These are phyloP conservation scores for Globisporangium carolinianum DNA, from an alignment of 352 stramenopile species.

Conservation along the genomic window DNA sequence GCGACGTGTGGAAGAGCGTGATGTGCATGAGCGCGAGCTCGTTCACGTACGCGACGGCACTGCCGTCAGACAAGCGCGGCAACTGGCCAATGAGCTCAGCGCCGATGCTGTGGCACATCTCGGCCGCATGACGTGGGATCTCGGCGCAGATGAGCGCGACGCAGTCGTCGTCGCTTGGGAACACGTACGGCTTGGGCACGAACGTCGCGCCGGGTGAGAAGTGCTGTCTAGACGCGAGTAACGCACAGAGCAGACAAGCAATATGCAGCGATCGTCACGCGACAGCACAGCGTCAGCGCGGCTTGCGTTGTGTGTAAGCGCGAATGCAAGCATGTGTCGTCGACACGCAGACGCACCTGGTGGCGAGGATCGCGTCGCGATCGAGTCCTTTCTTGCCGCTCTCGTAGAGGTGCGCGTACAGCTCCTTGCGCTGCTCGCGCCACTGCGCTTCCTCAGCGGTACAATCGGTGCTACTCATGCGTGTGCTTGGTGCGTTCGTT, in stretches of 20 bases:
- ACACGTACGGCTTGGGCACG: constrained; percentile 39
- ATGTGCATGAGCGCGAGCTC: constrained; percentile 66
- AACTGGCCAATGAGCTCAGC: constrained; percentile 38
- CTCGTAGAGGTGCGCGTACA: constrained; percentile 32
- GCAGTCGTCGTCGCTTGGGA: constrained; percentile 32
- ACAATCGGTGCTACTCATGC: constrained; percentile 6
- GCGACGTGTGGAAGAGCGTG: constrained; percentile 76
- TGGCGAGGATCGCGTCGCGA: constrained; percentile 25
- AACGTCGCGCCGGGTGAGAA: constrained; percentile 30
- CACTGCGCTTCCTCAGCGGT: constrained; percentile 31
- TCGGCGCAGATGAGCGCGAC: constrained; percentile 44
- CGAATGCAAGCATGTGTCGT: not conserved
- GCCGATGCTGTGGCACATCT: constrained; percentile 30
- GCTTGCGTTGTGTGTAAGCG: not conserved
- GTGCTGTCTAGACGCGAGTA: constrained; percentile 16
- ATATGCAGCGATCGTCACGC: no score
- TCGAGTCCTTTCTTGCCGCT: constrained; percentile 29
- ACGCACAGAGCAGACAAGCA: no score
- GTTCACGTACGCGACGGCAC: constrained; percentile 49
- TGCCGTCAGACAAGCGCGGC: constrained; percentile 20
- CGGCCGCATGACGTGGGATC: constrained; percentile 28
- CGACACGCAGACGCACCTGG: constrained; percentile 17
- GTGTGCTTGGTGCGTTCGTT: not conserved
- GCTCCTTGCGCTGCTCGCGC: constrained; percentile 25
- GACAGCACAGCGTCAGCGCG: not conserved